Percentiles rank a stretch among this genome's conserved stretches.
These are phyloP conservation scores for Talaromyces funiculosus DNA, from an alignment of 2,329 filamentous ascomycete genomes.

Conservation along the genomic window DNA sequence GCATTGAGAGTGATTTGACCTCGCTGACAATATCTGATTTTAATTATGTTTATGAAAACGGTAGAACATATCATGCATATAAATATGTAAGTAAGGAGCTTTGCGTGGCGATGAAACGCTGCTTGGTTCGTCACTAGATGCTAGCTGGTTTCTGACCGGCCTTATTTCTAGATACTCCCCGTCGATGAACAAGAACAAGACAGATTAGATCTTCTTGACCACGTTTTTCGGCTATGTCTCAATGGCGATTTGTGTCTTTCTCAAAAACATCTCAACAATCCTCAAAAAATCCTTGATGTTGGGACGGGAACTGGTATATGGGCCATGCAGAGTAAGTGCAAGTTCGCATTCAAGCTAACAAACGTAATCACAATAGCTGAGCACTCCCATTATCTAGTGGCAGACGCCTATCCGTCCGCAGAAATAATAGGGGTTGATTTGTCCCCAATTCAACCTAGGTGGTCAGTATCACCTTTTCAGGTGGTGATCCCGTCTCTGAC, in stretches of 20 bases:
- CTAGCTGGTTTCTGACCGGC: neutral
- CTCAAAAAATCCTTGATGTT: slow-evolving; percentile 14
- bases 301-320: slow-evolving; percentile 15
- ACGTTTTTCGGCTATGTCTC: slow-evolving; percentile 45
- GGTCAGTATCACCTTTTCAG: slow-evolving; percentile 15
- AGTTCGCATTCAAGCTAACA: neutral
- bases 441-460: slow-evolving; percentile 45
- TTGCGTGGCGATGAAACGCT: neutral
- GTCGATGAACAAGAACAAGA: slow-evolving; percentile 21
- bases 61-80: slow-evolving; percentile 30
- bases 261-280: neutral
- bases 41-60: slow-evolving; percentile 26
- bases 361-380: neutral
- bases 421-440: slow-evolving; percentile 45
- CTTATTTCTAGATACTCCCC: slow-evolving; percentile 15
- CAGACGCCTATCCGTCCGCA: slow-evolving; percentile 33
- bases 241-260: slow-evolving; percentile 35
- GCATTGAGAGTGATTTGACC: slow-evolving; percentile 18
- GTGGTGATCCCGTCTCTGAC: neutral
- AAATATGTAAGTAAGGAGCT: slow-evolving; percentile 12
- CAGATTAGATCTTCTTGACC: slow-evolving; percentile 16
- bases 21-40: slow-evolving; percentile 18
- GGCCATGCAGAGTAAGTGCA: slow-evolving; percentile 11
- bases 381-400: slow-evolving; percentile 15
- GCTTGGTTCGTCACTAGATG: neutral